Conservation (phyloP, 106 monocot genomes). For the Allium fistulosum region DNA sequence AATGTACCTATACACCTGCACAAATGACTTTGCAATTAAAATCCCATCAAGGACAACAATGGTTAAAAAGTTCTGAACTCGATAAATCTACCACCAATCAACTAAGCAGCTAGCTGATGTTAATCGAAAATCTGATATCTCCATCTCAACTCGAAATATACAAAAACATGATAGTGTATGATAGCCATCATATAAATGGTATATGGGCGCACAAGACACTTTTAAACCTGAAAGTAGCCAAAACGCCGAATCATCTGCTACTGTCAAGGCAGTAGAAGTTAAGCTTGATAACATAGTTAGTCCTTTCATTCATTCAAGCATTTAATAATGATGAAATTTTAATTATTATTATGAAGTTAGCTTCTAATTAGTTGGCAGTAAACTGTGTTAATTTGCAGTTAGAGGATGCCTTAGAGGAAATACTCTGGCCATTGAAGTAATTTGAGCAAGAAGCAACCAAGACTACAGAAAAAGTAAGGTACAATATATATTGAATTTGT, state of each 20-base stretch:
- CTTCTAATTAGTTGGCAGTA: neutral
- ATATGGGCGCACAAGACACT: slow-evolving; percentile 21
- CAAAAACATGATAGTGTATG: slow-evolving; percentile 37
- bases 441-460: slow-evolving; percentile 43
- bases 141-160: slow-evolving; percentile 27
- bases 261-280: slow-evolving; percentile 19
- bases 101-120: too few species aligned
- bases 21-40: too few species aligned
- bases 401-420: slow-evolving; percentile 23
- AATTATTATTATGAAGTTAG: neutral
- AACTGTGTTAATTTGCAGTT: slow-evolving; percentile 11
- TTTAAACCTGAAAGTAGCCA: slow-evolving; percentile 45
- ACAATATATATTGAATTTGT: too few species aligned
- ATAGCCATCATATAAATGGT: slow-evolving; percentile 21
- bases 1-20: too few species aligned
- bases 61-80: too few species aligned
- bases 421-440: slow-evolving; percentile 12
- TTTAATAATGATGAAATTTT: neutral
- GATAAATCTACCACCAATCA: too few species aligned
- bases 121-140: slow-evolving; percentile 14
- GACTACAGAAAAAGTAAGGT: slow-evolving; percentile 37
- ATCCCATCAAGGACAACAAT: too few species aligned
- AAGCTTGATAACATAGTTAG: slow-evolving; percentile 27
- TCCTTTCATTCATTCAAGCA: neutral
- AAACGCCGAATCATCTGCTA: slow-evolving; percentile 21